phyloP scores from a whole-genome alignment of 768 basidiomycete genomes.

The Podaxis mareebaensis region DNA sequence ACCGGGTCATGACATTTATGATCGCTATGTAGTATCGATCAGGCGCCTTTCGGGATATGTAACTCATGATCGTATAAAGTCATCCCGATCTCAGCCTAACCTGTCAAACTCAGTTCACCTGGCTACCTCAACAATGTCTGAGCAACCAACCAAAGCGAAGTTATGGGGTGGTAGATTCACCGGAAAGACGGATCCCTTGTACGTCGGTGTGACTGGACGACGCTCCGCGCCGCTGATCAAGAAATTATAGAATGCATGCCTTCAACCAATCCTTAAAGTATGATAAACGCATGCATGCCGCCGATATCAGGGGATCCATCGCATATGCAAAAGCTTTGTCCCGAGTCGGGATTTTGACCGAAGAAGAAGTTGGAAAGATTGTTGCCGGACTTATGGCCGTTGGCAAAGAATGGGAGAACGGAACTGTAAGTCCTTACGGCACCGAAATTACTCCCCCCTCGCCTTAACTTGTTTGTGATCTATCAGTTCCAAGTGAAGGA shows the following conservation, averaged over 20 bases:
- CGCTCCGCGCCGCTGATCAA: conserved; percentile 18
- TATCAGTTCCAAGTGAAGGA: conserved; percentile 69
- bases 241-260: conserved; percentile 78
- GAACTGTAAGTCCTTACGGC: conserved; percentile 50
- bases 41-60: too few species aligned
- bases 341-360: conserved; percentile 77
- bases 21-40: too few species aligned
- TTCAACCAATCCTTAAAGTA: conserved; percentile 97
- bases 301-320: conserved; percentile 91
- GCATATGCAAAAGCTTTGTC: conserved; percentile 91
- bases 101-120: not conserved
- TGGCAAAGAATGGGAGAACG: conserved; percentile 81
- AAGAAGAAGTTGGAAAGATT: conserved; percentile 73
- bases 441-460: not conserved
- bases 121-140: conserved; percentile 29
- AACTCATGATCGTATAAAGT: not conserved
- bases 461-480: not conserved
- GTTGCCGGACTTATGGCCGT: conserved; percentile 75
- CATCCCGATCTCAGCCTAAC: conserved; percentile 4
- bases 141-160: conserved; percentile 59
- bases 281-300: conserved; percentile 91
- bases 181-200: conserved; percentile 88
- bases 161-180: conserved; percentile 91
- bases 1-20: too few species aligned
- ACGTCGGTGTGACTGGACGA: conserved; percentile 26